Percentiles rank a stretch among this genome's conserved stretches.
phyloP scores from a whole-genome alignment of 2,329 filamentous ascomycete genomes.

The Phialophora verrucosa region DNA sequence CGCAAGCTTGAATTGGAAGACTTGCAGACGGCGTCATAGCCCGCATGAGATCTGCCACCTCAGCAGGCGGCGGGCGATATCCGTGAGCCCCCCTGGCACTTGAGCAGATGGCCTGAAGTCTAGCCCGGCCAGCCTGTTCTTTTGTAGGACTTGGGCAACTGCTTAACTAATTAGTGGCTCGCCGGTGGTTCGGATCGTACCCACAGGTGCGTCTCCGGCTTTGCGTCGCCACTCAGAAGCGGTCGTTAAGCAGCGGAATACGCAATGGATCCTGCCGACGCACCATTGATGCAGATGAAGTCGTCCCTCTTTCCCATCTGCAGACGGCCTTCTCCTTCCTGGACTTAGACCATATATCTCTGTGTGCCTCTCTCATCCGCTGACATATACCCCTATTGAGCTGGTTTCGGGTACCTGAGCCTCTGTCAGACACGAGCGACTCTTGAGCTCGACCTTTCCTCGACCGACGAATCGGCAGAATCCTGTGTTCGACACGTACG shows the following conservation, averaged over 20 bases:
- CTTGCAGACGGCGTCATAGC: slow-evolving; percentile 6
- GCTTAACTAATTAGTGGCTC: slow-evolving; percentile 25
- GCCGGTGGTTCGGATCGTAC: slow-evolving; percentile 6
- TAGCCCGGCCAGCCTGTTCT: slow-evolving; percentile 15
- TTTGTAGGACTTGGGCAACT: slow-evolving; percentile 8
- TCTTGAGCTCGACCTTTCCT: not conserved
- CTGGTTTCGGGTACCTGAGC: not conserved
- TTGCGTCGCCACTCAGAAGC: slow-evolving; percentile 14
- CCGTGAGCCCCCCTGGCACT: slow-evolving; percentile 5
- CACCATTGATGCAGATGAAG: slow-evolving; percentile 18
- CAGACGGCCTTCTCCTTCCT: slow-evolving; percentile 19
- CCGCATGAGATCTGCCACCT: slow-evolving; percentile 15
- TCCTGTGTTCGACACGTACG: not conserved
- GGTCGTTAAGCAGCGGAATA: slow-evolving; percentile 17
- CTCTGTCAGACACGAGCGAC: not conserved
- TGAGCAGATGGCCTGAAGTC: slow-evolving; percentile 17
- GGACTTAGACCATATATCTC: slow-evolving; percentile 17
- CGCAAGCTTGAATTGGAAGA: not conserved
- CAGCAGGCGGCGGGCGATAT: slow-evolving; percentile 19
- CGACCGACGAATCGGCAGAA: slow-evolving; percentile 5
- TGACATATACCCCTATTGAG: slow-evolving; percentile 7
- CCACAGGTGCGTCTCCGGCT: slow-evolving; percentile 16
- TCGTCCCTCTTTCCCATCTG: slow-evolving; percentile 13
- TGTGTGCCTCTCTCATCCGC: slow-evolving; percentile 6
- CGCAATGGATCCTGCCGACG: slow-evolving; percentile 20